Conservation (phyloP, 2,329 filamentous ascomycete genomes). For the Fusarium torreyae region DNA sequence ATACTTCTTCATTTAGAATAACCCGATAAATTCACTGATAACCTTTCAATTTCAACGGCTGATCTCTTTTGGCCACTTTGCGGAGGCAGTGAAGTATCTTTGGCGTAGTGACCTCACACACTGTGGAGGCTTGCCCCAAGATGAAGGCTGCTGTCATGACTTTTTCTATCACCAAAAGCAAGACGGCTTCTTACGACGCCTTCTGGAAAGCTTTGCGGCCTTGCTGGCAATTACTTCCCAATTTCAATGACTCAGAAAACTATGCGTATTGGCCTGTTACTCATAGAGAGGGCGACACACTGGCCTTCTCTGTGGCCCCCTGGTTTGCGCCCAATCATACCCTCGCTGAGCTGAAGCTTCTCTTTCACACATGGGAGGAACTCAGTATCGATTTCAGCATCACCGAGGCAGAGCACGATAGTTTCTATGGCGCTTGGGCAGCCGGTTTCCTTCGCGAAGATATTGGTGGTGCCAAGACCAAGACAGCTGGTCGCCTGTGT, state of each 20-base stretch:
- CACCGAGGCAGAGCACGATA: constrained; percentile 38
- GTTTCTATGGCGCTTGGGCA: constrained; percentile 43
- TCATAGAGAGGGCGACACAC: constrained; percentile 17
- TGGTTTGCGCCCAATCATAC: constrained; percentile 45
- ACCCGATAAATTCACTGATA: too few relatives aligned
- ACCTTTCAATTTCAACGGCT: too few relatives aligned
- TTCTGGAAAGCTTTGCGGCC: constrained; percentile 43
- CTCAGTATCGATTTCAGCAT: constrained; percentile 31
- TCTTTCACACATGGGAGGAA: constrained; percentile 30
- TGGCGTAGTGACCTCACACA: constrained; percentile 52
- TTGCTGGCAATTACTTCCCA: constrained; percentile 34
- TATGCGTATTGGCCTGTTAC: constrained; percentile 47
- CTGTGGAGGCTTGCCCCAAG: constrained; percentile 58
- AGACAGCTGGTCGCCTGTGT: constrained; percentile 46
- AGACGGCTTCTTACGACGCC: constrained; percentile 24
- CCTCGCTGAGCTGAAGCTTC: constrained; percentile 34
- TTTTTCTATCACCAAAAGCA: constrained; percentile 40
- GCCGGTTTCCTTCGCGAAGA: constrained; percentile 39
- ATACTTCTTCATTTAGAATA: too few relatives aligned
- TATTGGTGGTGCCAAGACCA: constrained; percentile 28
- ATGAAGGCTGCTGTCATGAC: constrained; percentile 41
- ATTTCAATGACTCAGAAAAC: constrained; percentile 39
- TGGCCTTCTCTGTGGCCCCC: constrained; percentile 41
- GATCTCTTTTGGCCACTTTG: constrained; percentile 58
- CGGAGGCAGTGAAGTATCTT: constrained; percentile 58